These are phyloP conservation scores for Eleusine indica DNA, from an alignment of 176 grass and related monocot species.

Conservation along the genomic window DNA sequence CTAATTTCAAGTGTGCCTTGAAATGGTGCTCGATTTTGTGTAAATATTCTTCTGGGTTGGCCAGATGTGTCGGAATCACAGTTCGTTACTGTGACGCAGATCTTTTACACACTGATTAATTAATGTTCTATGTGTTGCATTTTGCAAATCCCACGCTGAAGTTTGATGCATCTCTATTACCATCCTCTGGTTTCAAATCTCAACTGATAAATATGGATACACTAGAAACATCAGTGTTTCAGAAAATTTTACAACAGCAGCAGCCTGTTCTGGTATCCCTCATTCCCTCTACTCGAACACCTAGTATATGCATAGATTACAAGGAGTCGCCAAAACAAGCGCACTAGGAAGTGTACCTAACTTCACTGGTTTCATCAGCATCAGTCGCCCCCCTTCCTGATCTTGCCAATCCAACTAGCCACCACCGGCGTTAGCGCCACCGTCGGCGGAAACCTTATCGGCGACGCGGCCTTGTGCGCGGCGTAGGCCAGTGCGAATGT, in stretches of 20 bases:
- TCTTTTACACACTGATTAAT: neutral
- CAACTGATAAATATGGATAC: neutral
- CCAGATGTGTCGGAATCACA: constrained; percentile 15
- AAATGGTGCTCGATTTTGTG: neutral
- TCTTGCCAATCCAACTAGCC: constrained; percentile 87
- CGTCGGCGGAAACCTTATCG: constrained; percentile 98
- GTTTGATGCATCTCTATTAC: neutral
- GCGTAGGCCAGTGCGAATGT: constrained; percentile 91
- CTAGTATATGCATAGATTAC: constrained; percentile 18
- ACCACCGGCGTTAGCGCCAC: constrained; percentile 91
- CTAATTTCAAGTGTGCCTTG: constrained; percentile 2
- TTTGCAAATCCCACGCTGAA: neutral
- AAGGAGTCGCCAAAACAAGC: neutral
- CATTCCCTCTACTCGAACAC: neutral
- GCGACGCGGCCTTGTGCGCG: constrained; percentile 90
- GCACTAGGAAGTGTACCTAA: neutral
- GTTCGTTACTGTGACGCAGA: neutral
- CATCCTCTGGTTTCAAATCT: neutral
- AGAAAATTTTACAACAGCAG: constrained; percentile 27
- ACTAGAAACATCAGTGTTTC: neutral
- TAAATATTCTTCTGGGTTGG: constrained; percentile 11
- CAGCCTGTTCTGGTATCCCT: neutral
- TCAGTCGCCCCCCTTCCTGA: constrained; percentile 51
- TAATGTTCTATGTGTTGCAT: neutral
- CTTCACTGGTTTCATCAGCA: constrained; percentile 3